Percentiles rank a stretch among this genome's conserved stretches.
phyloP scores from a whole-genome alignment of 2,329 filamentous ascomycete species.

The Teratosphaeriaceae sp. region DNA sequence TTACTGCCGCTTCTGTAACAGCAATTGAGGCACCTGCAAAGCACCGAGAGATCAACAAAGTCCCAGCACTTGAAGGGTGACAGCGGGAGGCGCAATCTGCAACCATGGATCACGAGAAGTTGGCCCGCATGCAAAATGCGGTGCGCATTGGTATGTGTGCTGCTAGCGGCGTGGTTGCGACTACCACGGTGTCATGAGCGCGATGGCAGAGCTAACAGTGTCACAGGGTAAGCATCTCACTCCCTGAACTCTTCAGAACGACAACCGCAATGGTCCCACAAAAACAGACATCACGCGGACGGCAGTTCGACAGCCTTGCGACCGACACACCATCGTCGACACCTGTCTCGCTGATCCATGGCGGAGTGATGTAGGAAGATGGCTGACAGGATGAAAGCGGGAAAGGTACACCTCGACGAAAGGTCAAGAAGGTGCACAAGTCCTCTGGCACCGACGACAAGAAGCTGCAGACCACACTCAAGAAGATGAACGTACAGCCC shows the following conservation, averaged over 20 bases:
- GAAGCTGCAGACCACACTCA: conserved; percentile 94
- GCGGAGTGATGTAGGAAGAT: conserved; percentile 2
- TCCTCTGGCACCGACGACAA: conserved; percentile 95
- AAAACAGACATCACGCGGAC: background rate
- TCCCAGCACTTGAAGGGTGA: too few relatives aligned
- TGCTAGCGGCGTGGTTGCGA: background rate
- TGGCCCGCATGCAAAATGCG: conserved; percentile 59
- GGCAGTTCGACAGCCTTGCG: too few relatives aligned
- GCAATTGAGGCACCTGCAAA: too few relatives aligned
- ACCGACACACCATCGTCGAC: conserved; percentile 3
- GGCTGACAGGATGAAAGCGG: conserved; percentile 52
- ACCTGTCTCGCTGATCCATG: too few relatives aligned
- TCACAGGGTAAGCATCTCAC: conserved; percentile 27
- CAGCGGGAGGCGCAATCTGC: conserved; percentile 4
- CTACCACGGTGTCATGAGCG: background rate
- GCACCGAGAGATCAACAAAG: too few relatives aligned
- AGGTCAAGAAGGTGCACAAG: conserved; percentile 97
- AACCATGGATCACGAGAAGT: conserved; percentile 59
- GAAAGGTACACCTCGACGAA: conserved; percentile 96
- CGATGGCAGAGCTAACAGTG: conserved; percentile 17
- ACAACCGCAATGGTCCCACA: conserved; percentile 1
- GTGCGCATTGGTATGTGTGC: conserved; percentile 62
- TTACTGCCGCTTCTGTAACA: too few relatives aligned
- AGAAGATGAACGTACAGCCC: conserved; percentile 99
- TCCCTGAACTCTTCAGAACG: background rate